Percentiles rank a stretch among this genome's conserved stretches.
Conservation (phyloP, 2,329 filamentous ascomycete species). For the Chaetomium olivaceum region DNA sequence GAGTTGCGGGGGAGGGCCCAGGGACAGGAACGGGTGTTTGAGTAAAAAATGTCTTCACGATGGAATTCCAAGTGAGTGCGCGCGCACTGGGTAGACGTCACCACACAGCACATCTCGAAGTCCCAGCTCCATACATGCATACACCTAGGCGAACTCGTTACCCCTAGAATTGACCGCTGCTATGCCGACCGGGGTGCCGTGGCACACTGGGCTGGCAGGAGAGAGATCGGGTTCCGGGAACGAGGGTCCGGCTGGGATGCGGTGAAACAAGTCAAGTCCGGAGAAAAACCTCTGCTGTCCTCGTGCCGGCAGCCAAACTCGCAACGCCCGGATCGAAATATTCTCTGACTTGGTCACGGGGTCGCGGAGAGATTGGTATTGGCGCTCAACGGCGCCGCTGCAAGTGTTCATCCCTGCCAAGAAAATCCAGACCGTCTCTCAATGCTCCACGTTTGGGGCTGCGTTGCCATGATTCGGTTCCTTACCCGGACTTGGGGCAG, state of each 20-base stretch:
- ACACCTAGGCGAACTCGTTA: no score
- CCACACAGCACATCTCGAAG: slow-evolving; percentile 3
- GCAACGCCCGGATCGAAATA: not conserved
- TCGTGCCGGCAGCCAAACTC: slow-evolving; percentile 28
- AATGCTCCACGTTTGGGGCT: slow-evolving; percentile 19
- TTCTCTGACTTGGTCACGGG: slow-evolving; percentile 27
- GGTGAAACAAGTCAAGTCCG: slow-evolving; percentile 12
- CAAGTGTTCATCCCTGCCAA: slow-evolving; percentile 29
- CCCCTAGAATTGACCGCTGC: slow-evolving; percentile 26
- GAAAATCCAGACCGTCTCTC: slow-evolving; percentile 19
- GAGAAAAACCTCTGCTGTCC: slow-evolving; percentile 32
- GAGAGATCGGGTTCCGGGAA: slow-evolving; percentile 15
- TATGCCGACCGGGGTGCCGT: slow-evolving; percentile 17
- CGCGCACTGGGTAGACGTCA: not conserved
- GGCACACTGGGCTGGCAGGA: not conserved
- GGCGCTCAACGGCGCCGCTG: slow-evolving; percentile 15
- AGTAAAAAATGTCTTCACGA: not conserved
- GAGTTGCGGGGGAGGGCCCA: not conserved
- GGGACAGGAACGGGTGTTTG: not conserved
- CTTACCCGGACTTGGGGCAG: not conserved
- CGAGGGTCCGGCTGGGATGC: slow-evolving; percentile 3
- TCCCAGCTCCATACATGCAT: not conserved
- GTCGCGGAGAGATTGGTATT: slow-evolving; percentile 22
- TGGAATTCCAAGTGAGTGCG: not conserved
- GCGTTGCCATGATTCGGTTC: slow-evolving; percentile 16